Evolutionary conservation across 2,329 filamentous ascomycete genomes (phyloP).

Genomic region (Zarea fungicola): DNA sequence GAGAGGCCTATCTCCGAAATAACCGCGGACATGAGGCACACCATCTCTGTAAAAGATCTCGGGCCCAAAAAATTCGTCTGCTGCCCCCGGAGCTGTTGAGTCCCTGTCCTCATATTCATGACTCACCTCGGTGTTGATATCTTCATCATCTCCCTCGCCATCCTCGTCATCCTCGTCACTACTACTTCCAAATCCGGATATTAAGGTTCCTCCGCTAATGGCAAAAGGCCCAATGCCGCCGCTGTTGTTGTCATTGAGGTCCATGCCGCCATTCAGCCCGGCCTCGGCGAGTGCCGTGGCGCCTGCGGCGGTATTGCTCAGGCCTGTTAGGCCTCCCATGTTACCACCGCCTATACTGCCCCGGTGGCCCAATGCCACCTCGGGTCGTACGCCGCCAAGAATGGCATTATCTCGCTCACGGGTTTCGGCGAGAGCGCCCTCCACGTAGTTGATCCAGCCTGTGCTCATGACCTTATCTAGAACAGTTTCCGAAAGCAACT

Average conservation of each 20-base stretch:
- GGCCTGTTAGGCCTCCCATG: slow-evolving; percentile 43
- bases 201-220: slow-evolving; percentile 66
- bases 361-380: slow-evolving; percentile 78
- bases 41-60: slow-evolving; percentile 3
- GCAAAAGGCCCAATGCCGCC: slow-evolving; percentile 68
- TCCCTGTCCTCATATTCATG: slow-evolving; percentile 20
- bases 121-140: slow-evolving; percentile 64
- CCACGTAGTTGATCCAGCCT: slow-evolving; percentile 92
- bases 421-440: slow-evolving; percentile 87
- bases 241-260: slow-evolving; percentile 57
- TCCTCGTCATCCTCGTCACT: slow-evolving; percentile 97
- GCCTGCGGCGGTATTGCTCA: slow-evolving; percentile 35
- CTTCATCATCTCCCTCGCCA: slow-evolving; percentile 77
- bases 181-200: slow-evolving; percentile 89
- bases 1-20: slow-evolving; percentile 7
- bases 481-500: slow-evolving; percentile 77
- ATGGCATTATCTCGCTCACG: slow-evolving; percentile 97
- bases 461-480: slow-evolving; percentile 83
- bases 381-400: slow-evolving; percentile 86
- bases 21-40: slow-evolving; percentile 2
- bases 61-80: background rate
- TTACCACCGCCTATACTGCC: slow-evolving; percentile 49
- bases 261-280: slow-evolving; percentile 71
- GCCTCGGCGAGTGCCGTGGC: slow-evolving; percentile 74
- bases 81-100: background rate